A percentile compares a stretch with the other conserved stretches of the same genome.
Conservation (phyloP, 1,139 yeast species). For the Pichia sorboxylosa region DNA sequence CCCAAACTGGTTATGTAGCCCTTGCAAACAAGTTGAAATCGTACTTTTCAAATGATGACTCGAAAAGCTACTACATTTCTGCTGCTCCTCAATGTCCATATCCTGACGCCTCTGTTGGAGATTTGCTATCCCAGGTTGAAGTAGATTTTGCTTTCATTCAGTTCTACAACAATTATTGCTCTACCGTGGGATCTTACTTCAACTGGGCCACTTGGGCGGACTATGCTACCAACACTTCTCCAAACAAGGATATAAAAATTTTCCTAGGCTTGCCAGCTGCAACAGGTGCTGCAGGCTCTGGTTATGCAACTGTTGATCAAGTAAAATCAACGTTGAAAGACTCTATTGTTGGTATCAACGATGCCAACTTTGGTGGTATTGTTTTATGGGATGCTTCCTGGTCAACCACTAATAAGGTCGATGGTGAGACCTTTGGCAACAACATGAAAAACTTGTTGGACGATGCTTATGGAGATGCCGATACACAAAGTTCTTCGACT, state of each 20-base stretch:
- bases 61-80: slow-evolving; percentile 62
- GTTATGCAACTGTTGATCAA: slow-evolving; percentile 42
- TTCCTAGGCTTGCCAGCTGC: slow-evolving; percentile 43
- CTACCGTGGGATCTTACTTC: slow-evolving; percentile 37
- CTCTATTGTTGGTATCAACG: slow-evolving; percentile 25
- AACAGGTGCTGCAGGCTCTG: slow-evolving; percentile 35
- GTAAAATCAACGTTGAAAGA: slow-evolving; percentile 27
- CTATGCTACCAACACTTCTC: slow-evolving; percentile 50
- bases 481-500: slow-evolving; percentile 9
- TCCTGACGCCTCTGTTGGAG: slow-evolving; percentile 80
- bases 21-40: slow-evolving; percentile 49
- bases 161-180: slow-evolving; percentile 86
- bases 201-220: slow-evolving; percentile 81
- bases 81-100: slow-evolving; percentile 96
- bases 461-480: slow-evolving; percentile 10
- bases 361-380: slow-evolving; percentile 62
- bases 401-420: slow-evolving; percentile 44
- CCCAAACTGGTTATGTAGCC: slow-evolving; percentile 47
- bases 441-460: slow-evolving; percentile 31
- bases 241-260: slow-evolving; percentile 55
- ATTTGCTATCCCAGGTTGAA: slow-evolving; percentile 44
- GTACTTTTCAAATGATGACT: slow-evolving; percentile 39
- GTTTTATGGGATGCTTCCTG: slow-evolving; percentile 90
- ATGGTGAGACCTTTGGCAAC: slow-evolving; percentile 21
- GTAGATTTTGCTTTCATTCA: slow-evolving; percentile 85